Evolutionary conservation across 1,284 basidiomycete species (phyloP), one percentile per base, ranked within the genome.

Genomic region (Tilletia horrida): DNA sequence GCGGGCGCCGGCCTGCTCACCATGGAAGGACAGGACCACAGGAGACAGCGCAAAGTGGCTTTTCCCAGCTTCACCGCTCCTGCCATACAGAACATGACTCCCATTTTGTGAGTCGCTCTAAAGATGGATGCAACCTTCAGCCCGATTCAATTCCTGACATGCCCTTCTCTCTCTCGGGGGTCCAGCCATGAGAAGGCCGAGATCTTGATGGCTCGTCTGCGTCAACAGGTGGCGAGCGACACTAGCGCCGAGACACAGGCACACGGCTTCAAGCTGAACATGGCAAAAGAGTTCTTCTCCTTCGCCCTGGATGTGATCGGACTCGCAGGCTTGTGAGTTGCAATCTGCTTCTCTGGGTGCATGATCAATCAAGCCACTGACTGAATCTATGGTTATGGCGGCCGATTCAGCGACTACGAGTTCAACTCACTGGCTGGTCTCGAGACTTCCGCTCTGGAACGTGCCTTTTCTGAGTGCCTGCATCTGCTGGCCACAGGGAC

Each of bases 361-460:
- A n/a, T n/a, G n/a, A n/a, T n/a, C n/a, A n/a, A n/a, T 2, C 43
- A 45, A 45, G 13, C 13, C 2, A 45, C 43, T n/a, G 43, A 45
- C n/a, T n/a, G 13, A 11, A 45, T n/a, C 1, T 45, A 45, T 45
- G n/a, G n/a, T n/a, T n/a, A n/a, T n/a, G n/a, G n/a, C n/a, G n/a
- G n/a, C n/a, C n/a, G n/a, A n/a, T n/a, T 1, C 47, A 48, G 47
- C 52, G 52, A 57, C 23, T 57, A 2, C 52, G 23, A 29, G 9
- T 57, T 57, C 52, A 29, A 57, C 9, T 27, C 14, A 14, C 52
- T 29, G 21, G 27, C 52, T 1, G 52, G 52, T 29, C 35, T 40
- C 35, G 52, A 31, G 27, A 57, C 90, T n/a, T 84, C 85, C n/a
- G 82, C 91, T 21, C 91, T 91, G 27, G 89, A 90, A 72, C 72